These are phyloP conservation scores for Solanum habrochaites DNA, from an alignment of 257 asterid genomes.

Conservation along the genomic window DNA sequence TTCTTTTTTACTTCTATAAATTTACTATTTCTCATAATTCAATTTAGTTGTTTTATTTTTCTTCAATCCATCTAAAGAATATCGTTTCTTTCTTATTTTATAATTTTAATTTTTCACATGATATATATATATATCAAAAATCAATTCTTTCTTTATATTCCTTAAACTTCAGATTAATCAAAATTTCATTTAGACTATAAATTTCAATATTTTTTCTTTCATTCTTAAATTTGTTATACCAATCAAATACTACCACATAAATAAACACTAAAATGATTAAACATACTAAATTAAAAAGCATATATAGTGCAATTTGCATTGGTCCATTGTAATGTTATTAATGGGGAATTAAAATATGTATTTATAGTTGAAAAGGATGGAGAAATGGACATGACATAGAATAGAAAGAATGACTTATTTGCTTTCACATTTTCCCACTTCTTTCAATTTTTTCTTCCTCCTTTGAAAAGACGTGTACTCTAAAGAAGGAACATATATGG, in stretches of 20 bases:
- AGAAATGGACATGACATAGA: background rate
- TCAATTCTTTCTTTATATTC: too few relatives aligned
- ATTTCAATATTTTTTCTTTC: background rate
- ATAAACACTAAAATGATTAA: background rate
- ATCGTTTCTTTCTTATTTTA: too few relatives aligned
- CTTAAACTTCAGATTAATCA: background rate
- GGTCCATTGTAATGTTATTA: background rate
- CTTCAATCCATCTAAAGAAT: too few relatives aligned
- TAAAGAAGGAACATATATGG: conserved; percentile 40
- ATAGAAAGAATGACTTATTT: background rate
- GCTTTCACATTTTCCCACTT: background rate
- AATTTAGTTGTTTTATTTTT: background rate
- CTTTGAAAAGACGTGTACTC: conserved; percentile 37
- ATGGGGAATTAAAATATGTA: background rate
- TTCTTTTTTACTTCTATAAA: background rate
- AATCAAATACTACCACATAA: background rate
- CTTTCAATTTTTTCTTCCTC: conserved; percentile 1
- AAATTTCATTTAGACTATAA: background rate
- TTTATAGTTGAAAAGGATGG: background rate
- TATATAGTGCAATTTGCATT: background rate
- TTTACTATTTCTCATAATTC: background rate
- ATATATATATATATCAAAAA: too few relatives aligned
- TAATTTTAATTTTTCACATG: too few relatives aligned
- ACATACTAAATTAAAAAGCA: background rate
- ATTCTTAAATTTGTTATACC: background rate